Percentiles rank a stretch among this genome's conserved stretches.
Conservation (phyloP, 176 grass and related monocot species). For the Musa itinerans region DNA sequence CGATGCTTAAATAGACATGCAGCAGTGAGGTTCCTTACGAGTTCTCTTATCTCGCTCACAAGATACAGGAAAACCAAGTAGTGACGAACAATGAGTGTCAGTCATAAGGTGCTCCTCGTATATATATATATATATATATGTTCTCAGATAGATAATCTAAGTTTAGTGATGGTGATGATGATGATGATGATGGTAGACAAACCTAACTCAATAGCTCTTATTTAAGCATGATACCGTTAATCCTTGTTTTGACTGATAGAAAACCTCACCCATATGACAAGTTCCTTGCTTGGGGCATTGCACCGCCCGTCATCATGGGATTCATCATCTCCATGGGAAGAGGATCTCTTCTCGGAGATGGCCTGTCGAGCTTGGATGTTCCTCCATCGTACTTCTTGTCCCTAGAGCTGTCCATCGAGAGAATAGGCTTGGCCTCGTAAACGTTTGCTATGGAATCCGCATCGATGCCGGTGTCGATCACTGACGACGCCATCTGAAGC, state of each 20-base stretch:
- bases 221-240: neutral
- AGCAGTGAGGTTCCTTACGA: neutral
- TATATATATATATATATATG: neutral
- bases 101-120: neutral
- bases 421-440: constrained; percentile 60
- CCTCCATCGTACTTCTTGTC: constrained; percentile 44
- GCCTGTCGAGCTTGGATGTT: constrained; percentile 48
- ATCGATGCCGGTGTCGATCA: constrained; percentile 45
- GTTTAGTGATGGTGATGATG: neutral
- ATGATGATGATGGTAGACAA: neutral
- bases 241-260: neutral
- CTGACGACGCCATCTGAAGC: constrained; percentile 54
- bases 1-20: too few relatives aligned
- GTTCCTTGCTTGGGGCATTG: constrained; percentile 43
- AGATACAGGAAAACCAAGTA: neutral
- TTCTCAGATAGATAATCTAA: neutral
- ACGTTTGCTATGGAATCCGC: constrained; percentile 57
- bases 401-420: constrained; percentile 52
- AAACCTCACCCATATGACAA: constrained; percentile 63
- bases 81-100: neutral
- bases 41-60: neutral
- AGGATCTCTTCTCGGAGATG: constrained; percentile 58
- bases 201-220: neutral
- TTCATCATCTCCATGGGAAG: constrained; percentile 48
- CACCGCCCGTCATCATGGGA: constrained; percentile 44